Base-by-base conservation (phyloP, 805 yeast genomes). In the Wickerhamomyces bovis region DNA sequence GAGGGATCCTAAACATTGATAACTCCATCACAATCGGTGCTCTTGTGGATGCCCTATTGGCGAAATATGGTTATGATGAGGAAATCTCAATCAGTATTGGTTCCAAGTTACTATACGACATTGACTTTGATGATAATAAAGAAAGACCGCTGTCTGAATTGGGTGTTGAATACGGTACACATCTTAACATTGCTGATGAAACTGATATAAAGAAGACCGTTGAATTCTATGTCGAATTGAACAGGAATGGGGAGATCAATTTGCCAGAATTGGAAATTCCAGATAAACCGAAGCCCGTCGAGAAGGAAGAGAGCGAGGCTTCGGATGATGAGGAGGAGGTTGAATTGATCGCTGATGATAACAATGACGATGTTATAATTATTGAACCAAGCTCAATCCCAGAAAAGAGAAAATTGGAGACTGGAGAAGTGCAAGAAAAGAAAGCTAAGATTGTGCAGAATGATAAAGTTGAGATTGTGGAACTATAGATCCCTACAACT, bases 121-220 rank as follows among this genome's bases (percentile, higher is more conserved):
- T 73, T 47, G 99, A 92, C 58, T 89, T 87, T 62, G 96, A 88
- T 43, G 98, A 90, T 58, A 83, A 92, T 57, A 56, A 72, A 12
- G 69, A 67, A 0, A 70, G 68, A 30, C 61, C 71, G 0, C 65
- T 94, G 16, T 47, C 52, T 1, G 77, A 76, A 1, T 63, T 83
- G 15, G 84, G 85, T 10, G 67, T 89, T 25, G 55, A 52, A 6
- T 66, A 70, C 43, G 94, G 92, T n/a, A 75, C 80, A 19, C 70
- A 83, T 19, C 36, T 94, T 15, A 75, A 83, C 2, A 72, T 94
- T 16, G 79, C 83, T 41, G 99, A 94, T 64, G 96, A 92, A 45
- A 83, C 80, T 38, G 96, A 86, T 52, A 67, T 63, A 30, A 65
- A 75, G 39, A 83, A 80, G 53, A 76, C 79, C 39, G 68, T 83